Evolutionary conservation across 306 rosid species (phyloP), one percentile per base, ranked within the genome.

Genomic region (Quercus engelmannii): DNA sequence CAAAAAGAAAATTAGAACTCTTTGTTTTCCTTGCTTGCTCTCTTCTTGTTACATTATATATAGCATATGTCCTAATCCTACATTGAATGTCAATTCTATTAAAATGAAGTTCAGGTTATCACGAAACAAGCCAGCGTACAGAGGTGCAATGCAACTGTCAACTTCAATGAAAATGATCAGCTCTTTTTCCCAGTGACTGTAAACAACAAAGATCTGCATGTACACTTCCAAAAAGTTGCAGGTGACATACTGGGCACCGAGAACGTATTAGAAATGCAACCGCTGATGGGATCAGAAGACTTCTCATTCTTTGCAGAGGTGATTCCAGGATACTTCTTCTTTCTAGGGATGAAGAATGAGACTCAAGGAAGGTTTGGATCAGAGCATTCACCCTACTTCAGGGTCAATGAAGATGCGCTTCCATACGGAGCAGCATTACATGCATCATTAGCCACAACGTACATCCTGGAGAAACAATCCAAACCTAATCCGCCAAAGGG

Each of bases 351-450:
- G 91, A 58, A 15, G 73, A 72, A 83, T 11, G 85, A 85, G 43
- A 58, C 76, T 35, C 61, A 71, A 6, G 87, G 87, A 58, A 3
- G 35, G 56, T 73, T 78, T 1, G 77, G 38, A 78, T 7, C 75
- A 4, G 77, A 33, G 38, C 91, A 88, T 71, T 85, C 91, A 20
- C 85, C 85, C 4, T 41, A 41, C 59, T 88, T 25, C 54, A 67
- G 26, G 70, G 75, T 88, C 55, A 85, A 85, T 11, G 91, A 88
- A 72, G 89, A 85, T 3, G 86, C 63, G 6, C 87, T 88, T 62
- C 87, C 89, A 8, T 85, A 85, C 51, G 89, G 89, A 52, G 91
- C 91, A 10, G 89, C 89, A 19, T 63, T 85, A 23, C 87, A 88
- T 58, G 91, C 87, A 21, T 74, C 89, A 20, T 43, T 88, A 38